These are phyloP conservation scores for Mycotypha africana DNA, from an alignment of 371 early-diverging fungal genomes.

Conservation along the genomic window DNA sequence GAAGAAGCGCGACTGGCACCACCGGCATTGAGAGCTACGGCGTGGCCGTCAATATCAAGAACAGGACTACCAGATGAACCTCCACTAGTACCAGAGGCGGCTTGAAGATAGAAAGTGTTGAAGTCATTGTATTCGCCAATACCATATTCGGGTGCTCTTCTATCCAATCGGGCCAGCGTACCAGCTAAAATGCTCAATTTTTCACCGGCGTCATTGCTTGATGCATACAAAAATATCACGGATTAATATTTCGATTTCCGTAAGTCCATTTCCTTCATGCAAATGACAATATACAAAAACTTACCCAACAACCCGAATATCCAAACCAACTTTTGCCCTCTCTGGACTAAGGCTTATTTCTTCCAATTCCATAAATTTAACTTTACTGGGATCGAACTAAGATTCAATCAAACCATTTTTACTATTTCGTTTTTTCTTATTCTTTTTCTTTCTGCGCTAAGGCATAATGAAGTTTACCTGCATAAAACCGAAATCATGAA, in stretches of 20 bases:
- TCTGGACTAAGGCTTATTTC: constrained; percentile 75
- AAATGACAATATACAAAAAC: neutral
- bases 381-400: constrained; percentile 72
- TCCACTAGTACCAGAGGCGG: constrained; percentile 62
- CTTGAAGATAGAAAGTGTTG: constrained; percentile 68
- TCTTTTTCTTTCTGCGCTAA: neutral
- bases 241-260: neutral
- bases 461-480: constrained; percentile 10
- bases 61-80: constrained; percentile 71
- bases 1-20: constrained; percentile 55
- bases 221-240: neutral
- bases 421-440: neutral
- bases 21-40: constrained; percentile 68
- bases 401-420: constrained; percentile 19
- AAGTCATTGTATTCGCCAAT: constrained; percentile 67
- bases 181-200: constrained; percentile 78
- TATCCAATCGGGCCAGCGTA: constrained; percentile 73
- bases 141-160: constrained; percentile 39
- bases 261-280: too few relatives aligned
- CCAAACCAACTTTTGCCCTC: constrained; percentile 77
- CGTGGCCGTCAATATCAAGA: constrained; percentile 62
- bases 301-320: constrained; percentile 79
- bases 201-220: constrained; percentile 82
- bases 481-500: constrained; percentile 90
- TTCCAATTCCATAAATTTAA: constrained; percentile 67